Evolutionary conservation across 805 yeast genomes (phyloP).

Genomic region (Kazachstania taianensis): DNA sequence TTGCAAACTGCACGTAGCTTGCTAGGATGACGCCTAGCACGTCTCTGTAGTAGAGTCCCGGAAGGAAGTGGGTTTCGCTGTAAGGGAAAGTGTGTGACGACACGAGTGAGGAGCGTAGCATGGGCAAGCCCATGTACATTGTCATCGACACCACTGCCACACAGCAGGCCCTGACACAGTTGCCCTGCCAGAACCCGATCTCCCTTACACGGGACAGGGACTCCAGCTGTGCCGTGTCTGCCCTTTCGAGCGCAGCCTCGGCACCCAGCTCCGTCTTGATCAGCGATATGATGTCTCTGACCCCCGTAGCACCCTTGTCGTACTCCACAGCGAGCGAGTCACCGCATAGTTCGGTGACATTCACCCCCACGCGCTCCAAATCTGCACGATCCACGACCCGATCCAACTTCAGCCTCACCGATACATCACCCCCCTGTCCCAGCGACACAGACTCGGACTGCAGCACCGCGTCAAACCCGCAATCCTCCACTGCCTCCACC

Average conservation of each 20-base stretch:
- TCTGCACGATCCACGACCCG: background rate
- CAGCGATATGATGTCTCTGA: slow-evolving; percentile 48
- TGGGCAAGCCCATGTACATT: slow-evolving; percentile 39
- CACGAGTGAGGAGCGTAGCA: slow-evolving; percentile 21
- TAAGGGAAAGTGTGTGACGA: slow-evolving; percentile 29
- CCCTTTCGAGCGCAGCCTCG: slow-evolving; percentile 38
- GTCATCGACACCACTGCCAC: slow-evolving; percentile 57
- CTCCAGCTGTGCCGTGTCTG: slow-evolving; percentile 54
- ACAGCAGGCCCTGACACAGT: slow-evolving; percentile 40
- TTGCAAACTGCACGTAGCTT: slow-evolving; percentile 46
- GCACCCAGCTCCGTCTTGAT: slow-evolving; percentile 42
- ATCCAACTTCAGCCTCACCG: background rate
- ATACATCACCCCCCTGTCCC: background rate
- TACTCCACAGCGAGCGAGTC: slow-evolving; percentile 32
- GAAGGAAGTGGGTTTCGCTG: slow-evolving; percentile 9
- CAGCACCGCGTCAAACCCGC: slow-evolving; percentile 53
- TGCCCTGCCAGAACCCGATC: slow-evolving; percentile 56
- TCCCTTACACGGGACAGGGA: slow-evolving; percentile 62
- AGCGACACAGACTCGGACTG: background rate
- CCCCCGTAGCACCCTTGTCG: slow-evolving; percentile 44
- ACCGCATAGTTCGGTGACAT: background rate
- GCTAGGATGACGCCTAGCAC: slow-evolving; percentile 58
- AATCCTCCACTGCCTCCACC: slow-evolving; percentile 53
- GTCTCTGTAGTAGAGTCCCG: slow-evolving; percentile 28
- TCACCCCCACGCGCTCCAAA: background rate